Evolutionary conservation across 352 stramenopile genomes (phyloP).

Genomic region (Globisporangium cylindrosporum): DNA sequence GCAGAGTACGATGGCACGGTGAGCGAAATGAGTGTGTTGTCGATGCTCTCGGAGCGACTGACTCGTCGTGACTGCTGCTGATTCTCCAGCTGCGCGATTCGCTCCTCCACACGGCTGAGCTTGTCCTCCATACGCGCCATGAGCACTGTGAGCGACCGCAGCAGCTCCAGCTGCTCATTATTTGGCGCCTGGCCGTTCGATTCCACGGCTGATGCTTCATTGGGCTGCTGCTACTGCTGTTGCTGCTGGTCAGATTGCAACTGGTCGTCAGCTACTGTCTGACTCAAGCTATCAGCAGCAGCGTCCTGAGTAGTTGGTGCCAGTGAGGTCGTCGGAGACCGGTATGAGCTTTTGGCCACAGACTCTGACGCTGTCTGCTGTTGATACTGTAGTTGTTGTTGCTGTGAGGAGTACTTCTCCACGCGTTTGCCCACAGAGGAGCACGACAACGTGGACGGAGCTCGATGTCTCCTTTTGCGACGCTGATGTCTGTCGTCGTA

Average conservation of each 20-base stretch:
- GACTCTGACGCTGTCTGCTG: neutral
- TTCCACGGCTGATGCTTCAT: neutral
- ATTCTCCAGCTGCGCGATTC: neutral
- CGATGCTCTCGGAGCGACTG: neutral
- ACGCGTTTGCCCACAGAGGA: conserved; percentile 3
- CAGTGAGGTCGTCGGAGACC: neutral
- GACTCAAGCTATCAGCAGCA: neutral
- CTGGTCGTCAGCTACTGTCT: neutral
- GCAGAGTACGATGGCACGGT: conserved; percentile 2
- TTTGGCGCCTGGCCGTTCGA: neutral
- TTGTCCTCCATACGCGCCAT: conserved; percentile 16
- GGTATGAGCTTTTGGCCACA: neutral
- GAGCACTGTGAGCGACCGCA: conserved; percentile 8
- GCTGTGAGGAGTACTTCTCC: neutral
- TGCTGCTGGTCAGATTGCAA: neutral
- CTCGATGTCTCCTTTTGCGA: neutral
- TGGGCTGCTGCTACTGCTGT: neutral
- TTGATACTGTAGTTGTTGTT: neutral
- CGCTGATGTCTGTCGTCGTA: neutral
- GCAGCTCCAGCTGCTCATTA: neutral
- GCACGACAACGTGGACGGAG: conserved; percentile 4
- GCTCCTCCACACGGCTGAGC: neutral
- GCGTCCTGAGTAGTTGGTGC: neutral
- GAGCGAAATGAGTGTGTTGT: conserved; percentile 3
- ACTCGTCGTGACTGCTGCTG: neutral